These are phyloP conservation scores for Boletus subluridellus DNA, from an alignment of 1,284 basidiomycete species.

Conservation along the genomic window DNA sequence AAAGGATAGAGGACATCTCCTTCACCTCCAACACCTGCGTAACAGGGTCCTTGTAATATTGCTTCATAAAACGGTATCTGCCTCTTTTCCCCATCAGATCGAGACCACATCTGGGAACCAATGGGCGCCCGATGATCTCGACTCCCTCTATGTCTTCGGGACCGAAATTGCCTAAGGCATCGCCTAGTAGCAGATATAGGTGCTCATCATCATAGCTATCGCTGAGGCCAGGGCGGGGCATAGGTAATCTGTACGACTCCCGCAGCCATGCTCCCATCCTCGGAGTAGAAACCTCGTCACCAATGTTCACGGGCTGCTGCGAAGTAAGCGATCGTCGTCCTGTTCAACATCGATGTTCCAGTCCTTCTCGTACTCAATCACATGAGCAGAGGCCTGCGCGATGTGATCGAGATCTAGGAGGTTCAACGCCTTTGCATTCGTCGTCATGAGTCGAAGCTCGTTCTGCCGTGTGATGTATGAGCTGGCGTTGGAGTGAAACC, in stretches of 20 bases:
- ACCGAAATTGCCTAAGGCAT: neutral
- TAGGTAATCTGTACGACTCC: too few species aligned
- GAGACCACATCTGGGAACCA: neutral
- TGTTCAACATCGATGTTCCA: too few species aligned
- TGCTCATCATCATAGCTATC: neutral
- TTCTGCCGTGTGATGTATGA: too few species aligned
- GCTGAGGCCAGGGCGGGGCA: neutral
- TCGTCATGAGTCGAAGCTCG: too few species aligned
- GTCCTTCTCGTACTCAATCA: too few species aligned
- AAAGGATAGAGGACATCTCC: neutral
- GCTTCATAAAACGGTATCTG: neutral
- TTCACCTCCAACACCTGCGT: neutral
- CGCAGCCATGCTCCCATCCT: too few species aligned
- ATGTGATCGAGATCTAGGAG: too few species aligned
- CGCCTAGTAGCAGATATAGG: neutral
- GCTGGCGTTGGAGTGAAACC: too few species aligned
- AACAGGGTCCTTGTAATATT: neutral
- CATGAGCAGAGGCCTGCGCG: too few species aligned
- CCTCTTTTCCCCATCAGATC: neutral
- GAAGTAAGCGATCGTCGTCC: too few species aligned
- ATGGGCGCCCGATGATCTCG: neutral
- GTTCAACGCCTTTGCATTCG: too few species aligned
- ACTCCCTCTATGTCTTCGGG: neutral
- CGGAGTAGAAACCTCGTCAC: too few species aligned
- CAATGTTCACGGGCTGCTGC: slow-evolving; percentile 36